Evolutionary conservation across 768 basidiomycete genomes (phyloP), one percentile per base, ranked within the genome.

Genomic region (Hygrocybe punicea): DNA sequence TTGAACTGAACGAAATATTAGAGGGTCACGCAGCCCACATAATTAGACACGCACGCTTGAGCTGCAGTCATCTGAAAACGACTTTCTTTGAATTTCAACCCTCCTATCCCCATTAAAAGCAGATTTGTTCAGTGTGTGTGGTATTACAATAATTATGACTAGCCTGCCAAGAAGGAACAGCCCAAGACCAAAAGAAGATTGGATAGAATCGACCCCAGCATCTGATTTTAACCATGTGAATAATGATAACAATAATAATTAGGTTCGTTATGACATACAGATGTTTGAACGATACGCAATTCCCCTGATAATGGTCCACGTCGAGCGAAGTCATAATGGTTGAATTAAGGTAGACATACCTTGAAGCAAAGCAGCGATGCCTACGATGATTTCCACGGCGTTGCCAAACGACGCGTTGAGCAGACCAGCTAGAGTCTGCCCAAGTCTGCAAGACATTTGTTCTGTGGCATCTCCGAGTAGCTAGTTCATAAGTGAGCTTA

Each of bases 181-280:
- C 94, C 94, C 13, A 98, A 77, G 16, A 98, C 93, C 36, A 97
- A 78, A 8, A 97, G 81, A 37, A 95, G 76, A 71, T 97, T 97
- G 11, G 92, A 94, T 37, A 97, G 73, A 58, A 97, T 90, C 25
- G 91, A 93, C 17, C 93, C 94, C 45, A 97, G 81, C 81, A 96
- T 85, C 89, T 90, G 61, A 13, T 23, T 29, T 11, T 44, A 2
- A 23, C n/a, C 16, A 21, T 29, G 36, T 35, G n/a, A n/a, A 25
- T 11, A 25, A 17, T 17, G 9, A 44, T 25, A 40, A 35, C 34
- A n/a, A 24, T 16, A 40, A 21, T 16, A 29, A 40, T 16, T 36
- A 24, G 37, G 14, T 24, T n/a, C 11, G 17, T 17, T n/a, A 48
- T 14, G 50, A 65, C 82, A 58, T 58, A 90, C 89, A 36, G 93